Evolutionary conservation across 106 monocot genomes (phyloP).

Genomic region (Alisma plantagoaquatica): DNA sequence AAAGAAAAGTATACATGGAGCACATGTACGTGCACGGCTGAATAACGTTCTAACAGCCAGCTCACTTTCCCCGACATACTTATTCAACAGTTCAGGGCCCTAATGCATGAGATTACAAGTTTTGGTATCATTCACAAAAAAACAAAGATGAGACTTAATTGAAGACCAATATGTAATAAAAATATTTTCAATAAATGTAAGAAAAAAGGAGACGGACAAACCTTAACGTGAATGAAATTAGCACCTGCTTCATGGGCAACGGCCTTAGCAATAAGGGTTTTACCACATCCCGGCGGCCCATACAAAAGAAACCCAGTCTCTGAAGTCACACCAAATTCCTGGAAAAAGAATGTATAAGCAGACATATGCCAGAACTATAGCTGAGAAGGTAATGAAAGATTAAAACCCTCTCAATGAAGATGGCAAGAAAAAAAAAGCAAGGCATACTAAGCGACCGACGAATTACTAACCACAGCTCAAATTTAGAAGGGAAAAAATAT

Average conservation of each 20-base stretch:
- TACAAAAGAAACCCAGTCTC: constrained; percentile 77
- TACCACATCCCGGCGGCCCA: constrained; percentile 99
- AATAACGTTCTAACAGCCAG: constrained; percentile 73
- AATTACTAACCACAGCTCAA: too few relatives aligned
- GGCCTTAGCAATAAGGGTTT: constrained; percentile 96
- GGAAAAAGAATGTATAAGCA: too few relatives aligned
- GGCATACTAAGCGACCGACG: too few relatives aligned
- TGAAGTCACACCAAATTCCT: constrained; percentile 72
- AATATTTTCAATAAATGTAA: background rate
- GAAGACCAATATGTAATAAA: constrained; percentile 1
- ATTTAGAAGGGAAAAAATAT: too few relatives aligned
- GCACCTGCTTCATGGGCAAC: constrained; percentile 88
- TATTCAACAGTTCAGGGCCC: constrained; percentile 90
- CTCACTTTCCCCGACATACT: constrained; percentile 98
- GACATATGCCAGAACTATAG: too few relatives aligned
- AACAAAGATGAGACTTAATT: background rate
- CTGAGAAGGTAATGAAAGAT: too few relatives aligned
- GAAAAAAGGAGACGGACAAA: constrained; percentile 8
- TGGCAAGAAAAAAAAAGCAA: too few relatives aligned
- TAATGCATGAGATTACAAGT: constrained; percentile 7
- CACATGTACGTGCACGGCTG: constrained; percentile 71
- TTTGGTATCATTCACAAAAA: background rate
- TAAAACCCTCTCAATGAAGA: too few relatives aligned
- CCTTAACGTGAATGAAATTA: constrained; percentile 96
- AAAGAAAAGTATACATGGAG: constrained; percentile 95